phyloP scores from a whole-genome alignment of 768 basidiomycete genomes.

The Mycena epipterygia region DNA sequence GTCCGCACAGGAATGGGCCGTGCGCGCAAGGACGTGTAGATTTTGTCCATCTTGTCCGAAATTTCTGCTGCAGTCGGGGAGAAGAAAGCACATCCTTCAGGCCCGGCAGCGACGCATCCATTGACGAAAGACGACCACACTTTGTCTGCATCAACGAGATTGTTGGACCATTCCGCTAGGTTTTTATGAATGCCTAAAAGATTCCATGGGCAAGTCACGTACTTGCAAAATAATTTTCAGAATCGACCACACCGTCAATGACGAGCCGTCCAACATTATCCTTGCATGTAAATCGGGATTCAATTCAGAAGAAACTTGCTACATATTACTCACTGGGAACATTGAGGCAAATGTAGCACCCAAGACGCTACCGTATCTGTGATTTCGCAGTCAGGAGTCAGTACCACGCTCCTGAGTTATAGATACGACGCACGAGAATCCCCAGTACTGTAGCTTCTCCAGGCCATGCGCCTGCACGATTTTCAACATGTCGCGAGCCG shows the following conservation, averaged over 20 bases:
- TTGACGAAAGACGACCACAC: conserved; percentile 51
- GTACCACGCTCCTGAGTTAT: background rate
- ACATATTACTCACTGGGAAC: conserved; percentile 25
- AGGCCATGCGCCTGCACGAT: conserved; percentile 30
- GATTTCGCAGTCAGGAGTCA: background rate
- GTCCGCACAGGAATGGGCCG: conserved; percentile 52
- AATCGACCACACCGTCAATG: conserved; percentile 29
- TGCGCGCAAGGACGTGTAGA: conserved; percentile 48
- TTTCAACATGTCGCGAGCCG: conserved; percentile 35
- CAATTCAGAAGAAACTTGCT: background rate
- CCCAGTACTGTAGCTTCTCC: conserved; percentile 36
- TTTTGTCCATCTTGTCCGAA: conserved; percentile 48
- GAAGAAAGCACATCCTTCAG: conserved; percentile 53
- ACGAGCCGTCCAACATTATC: conserved; percentile 32
- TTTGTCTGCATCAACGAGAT: conserved; percentile 49
- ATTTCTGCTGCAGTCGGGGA: conserved; percentile 51
- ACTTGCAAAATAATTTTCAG: conserved; percentile 30
- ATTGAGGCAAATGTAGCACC: conserved; percentile 36
- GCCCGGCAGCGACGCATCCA: conserved; percentile 54
- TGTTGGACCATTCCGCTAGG: conserved; percentile 20
- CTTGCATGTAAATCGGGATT: background rate
- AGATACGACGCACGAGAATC: conserved; percentile 31
- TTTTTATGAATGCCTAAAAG: background rate
- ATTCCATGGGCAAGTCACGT: background rate
- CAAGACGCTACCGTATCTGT: conserved; percentile 29